Base-by-base conservation (phyloP, 2,329 filamentous ascomycete genomes). In the Aaosphaeria arxii region DNA sequence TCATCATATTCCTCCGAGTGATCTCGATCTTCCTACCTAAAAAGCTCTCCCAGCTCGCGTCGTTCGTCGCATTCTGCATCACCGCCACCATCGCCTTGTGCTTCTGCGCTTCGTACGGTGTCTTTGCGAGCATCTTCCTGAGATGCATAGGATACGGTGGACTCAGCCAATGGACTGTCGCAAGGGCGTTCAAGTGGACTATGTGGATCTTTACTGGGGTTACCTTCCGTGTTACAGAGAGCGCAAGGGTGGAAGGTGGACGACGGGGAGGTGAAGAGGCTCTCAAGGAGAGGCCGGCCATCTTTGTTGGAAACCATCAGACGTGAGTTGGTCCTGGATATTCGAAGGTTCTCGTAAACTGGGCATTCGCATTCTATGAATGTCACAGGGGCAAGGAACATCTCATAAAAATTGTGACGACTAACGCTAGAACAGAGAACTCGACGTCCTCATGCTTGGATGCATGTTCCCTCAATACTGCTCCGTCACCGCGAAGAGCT, bases 271-370 rank as follows among this genome's bases (percentile, higher is more conserved):
- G 66, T 11, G 61, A 64, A 43, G 68, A 70, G 42, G 66, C 64
- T 30, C 50, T 68, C 49, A 45, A 49, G 41, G 62, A 54, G 7
- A 77, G 92, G 44, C 94, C 94, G 1, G 91, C 89, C 48, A 88
- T 99, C 48, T 91, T 99, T 64, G 79, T 99, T 58, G 88, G 88
- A 38, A 97, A 97, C 73, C 94, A 99, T 75, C 94, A 99, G 79
- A 90, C 88, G 67, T 74, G 53, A 61, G 70, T 70, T 29, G 6
- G 31, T 36, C 33, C 33, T 3, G 3, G 17, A 24, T 24, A 24
- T 24, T 24, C 17, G 3, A 24, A 24, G 17, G 17, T 24, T 24
- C 17, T 24, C n/a, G 17, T 24, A 24, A 24, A 2, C 17, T 24
- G 17, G 17, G 3, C 17, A 24, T 24, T 24, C 17, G 17, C 17